These are phyloP conservation scores for Plantago coronopus DNA, from an alignment of 305 asterid genomes.

Conservation along the genomic window DNA sequence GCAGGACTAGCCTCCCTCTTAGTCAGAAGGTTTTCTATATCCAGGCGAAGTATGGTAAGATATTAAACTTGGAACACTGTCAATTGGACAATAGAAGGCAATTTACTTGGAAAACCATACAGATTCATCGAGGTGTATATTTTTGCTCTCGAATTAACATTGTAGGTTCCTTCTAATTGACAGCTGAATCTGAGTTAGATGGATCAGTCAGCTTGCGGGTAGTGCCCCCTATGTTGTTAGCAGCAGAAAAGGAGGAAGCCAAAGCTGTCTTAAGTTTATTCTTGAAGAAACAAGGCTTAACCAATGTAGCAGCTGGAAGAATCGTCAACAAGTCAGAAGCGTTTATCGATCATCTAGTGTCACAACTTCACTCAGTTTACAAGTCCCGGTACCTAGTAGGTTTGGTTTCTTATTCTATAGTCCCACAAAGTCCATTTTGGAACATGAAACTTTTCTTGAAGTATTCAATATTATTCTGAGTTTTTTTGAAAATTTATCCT, in stretches of 20 bases:
- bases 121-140: conserved; percentile 14
- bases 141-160: conserved; percentile 21
- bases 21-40: conserved; percentile 52
- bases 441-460: no score
- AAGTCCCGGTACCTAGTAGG: conserved; percentile 95
- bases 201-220: conserved; percentile 62
- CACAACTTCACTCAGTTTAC: conserved; percentile 78
- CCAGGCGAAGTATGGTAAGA: conserved; percentile 58
- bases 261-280: conserved; percentile 82
- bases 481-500: no score
- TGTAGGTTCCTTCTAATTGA: conserved; percentile 27
- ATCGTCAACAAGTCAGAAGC: conserved; percentile 74
- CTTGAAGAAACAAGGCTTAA: conserved; percentile 78
- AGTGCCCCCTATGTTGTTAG: conserved; percentile 67
- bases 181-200: conserved; percentile 61
- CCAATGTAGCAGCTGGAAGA: conserved; percentile 64
- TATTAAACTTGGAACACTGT: conserved; percentile 18
- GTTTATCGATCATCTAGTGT: conserved; percentile 77
- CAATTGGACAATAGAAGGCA: conserved; percentile 3
- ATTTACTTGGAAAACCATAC: conserved; percentile 2
- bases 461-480: no score
- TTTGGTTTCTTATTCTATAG: conserved; percentile 42
- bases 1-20: conserved; percentile 40
- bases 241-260: conserved; percentile 96
- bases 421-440: background rate